A percentile compares a stretch with the other conserved stretches of the same genome.
phyloP scores from a whole-genome alignment of 2,329 filamentous ascomycete species.

The Trichoderma atroviride region DNA sequence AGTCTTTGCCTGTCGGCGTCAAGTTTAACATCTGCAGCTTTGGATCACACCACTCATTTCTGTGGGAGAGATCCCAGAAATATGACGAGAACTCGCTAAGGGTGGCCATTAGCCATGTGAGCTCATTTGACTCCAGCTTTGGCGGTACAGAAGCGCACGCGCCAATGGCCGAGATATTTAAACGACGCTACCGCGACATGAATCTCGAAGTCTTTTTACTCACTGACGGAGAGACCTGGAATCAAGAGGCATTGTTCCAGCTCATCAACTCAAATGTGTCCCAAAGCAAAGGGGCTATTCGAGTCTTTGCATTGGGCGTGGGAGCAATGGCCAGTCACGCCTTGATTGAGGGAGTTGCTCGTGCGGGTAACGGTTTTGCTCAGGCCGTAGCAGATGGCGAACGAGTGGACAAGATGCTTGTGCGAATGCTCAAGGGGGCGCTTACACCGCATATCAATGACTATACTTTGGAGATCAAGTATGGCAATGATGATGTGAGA shows the following conservation, averaged over 20 bases:
- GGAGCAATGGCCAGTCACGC: constrained; percentile 54
- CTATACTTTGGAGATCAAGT: constrained; percentile 66
- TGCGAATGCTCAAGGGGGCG: constrained; percentile 74
- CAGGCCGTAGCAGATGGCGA: constrained; percentile 66
- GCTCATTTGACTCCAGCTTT: constrained; percentile 48
- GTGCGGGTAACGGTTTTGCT: constrained; percentile 59
- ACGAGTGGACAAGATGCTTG: constrained; percentile 68
- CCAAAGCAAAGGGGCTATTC: constrained; percentile 47
- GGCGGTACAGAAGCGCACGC: constrained; percentile 58
- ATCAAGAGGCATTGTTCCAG: constrained; percentile 46
- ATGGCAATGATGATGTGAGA: constrained; percentile 35
- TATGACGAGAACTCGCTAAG: constrained; percentile 51
- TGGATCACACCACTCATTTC: constrained; percentile 50
- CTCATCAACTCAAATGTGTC: constrained; percentile 49
- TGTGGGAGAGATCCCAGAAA: constrained; percentile 51
- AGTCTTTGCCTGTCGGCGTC: constrained; percentile 63
- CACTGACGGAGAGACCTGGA: constrained; percentile 60
- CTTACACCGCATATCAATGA: constrained; percentile 67
- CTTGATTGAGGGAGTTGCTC: constrained; percentile 57
- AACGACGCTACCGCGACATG: constrained; percentile 47
- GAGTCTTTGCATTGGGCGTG: constrained; percentile 60
- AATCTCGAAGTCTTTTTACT: constrained; percentile 58
- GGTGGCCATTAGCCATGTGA: constrained; percentile 47
- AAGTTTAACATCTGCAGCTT: constrained; percentile 75
- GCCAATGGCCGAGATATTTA: constrained; percentile 50